phyloP scores from a whole-genome alignment of 2,329 filamentous ascomycete species.

The Ascochyta fabae region DNA sequence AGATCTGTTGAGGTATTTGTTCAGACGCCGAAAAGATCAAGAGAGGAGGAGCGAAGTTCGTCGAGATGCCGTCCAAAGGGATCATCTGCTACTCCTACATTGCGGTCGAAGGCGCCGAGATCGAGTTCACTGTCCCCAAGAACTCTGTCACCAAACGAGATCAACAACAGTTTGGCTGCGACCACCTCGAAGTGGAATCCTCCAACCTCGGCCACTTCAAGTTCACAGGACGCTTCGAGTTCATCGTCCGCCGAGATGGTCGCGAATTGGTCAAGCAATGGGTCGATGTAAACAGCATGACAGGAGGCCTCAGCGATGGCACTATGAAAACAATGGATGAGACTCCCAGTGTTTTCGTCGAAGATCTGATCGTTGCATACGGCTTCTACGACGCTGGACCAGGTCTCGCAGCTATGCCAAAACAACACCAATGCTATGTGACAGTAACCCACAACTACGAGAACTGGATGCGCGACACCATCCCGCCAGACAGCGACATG shows the following conservation, averaged over 20 bases:
- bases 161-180: constrained; percentile 47
- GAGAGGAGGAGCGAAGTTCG: background rate
- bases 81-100: constrained; percentile 44
- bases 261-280: constrained; percentile 53
- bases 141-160: constrained; percentile 36
- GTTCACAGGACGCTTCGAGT: constrained; percentile 55
- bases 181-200: constrained; percentile 57
- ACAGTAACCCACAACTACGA: constrained; percentile 54
- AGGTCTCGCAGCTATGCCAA: constrained; percentile 52
- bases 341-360: constrained; percentile 37
- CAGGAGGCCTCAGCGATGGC: constrained; percentile 52
- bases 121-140: constrained; percentile 56
- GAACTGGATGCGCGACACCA: constrained; percentile 54
- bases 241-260: constrained; percentile 48
- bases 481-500: constrained; percentile 49
- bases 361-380: constrained; percentile 53
- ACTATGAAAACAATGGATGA: constrained; percentile 45
- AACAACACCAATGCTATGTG: constrained; percentile 53
- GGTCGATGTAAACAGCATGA: constrained; percentile 56
- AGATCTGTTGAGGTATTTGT: background rate
- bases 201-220: constrained; percentile 53
- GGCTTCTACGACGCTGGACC: constrained; percentile 59
- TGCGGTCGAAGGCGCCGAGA: constrained; percentile 48
- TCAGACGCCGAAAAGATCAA: background rate
- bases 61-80: constrained; percentile 46